A percentile compares a stretch with the other conserved stretches of the same genome.
Conservation (phyloP, 345 rosid genomes). For the Eucalyptus pauciflora region DNA sequence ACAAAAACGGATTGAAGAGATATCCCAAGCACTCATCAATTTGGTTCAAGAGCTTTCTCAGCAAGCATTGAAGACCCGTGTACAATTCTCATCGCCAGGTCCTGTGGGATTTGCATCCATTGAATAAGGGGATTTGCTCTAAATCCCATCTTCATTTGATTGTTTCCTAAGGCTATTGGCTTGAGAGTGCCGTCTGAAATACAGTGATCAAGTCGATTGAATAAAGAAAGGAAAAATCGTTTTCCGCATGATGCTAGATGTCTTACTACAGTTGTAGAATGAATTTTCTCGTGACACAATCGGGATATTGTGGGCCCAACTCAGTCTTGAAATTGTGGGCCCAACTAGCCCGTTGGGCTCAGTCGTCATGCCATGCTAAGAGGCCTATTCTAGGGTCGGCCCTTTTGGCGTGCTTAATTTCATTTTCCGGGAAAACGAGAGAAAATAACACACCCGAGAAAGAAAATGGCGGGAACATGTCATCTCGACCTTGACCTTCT, state of each 20-base stretch:
- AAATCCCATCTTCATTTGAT: background rate
- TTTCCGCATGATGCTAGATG: background rate
- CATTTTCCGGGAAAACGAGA: background rate
- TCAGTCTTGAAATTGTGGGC: background rate
- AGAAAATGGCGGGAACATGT: background rate
- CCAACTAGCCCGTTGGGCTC: background rate
- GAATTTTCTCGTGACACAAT: background rate
- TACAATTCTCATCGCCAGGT: background rate
- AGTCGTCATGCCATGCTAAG: background rate
- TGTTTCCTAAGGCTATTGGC: background rate
- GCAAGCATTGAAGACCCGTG: background rate
- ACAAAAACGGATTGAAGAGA: slow-evolving; percentile 32
- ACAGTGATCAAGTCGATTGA: background rate
- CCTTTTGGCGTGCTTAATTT: background rate
- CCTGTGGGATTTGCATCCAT: background rate
- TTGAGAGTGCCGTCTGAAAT: background rate
- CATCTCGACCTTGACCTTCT: background rate
- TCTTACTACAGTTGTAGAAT: background rate
- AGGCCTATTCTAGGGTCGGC: background rate
- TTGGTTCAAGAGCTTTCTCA: slow-evolving; percentile 50
- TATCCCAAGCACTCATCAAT: slow-evolving; percentile 42
- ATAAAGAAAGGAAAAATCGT: background rate
- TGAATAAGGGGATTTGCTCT: background rate
- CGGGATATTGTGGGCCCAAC: background rate
- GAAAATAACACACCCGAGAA: background rate